Base-by-base conservation (phyloP, 75 land plant genomes). In the Larix kaempferi region DNA sequence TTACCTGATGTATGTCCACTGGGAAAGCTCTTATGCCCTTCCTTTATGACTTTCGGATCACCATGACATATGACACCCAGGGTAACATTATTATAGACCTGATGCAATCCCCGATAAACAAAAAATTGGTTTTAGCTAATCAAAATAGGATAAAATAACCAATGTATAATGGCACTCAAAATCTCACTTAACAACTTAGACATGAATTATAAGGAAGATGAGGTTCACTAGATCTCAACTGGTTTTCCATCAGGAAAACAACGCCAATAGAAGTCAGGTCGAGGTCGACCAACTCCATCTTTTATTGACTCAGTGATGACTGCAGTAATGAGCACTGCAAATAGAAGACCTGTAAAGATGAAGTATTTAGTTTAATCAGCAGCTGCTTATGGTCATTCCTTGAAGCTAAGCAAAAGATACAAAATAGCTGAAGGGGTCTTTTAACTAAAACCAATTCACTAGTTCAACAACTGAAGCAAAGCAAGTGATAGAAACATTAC, bases 1-100 rank as follows among this genome's bases (percentile, higher is more conserved):
- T 49, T 78, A 90, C 88, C 79, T 77, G 91, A 90, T 76, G 88
- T 80, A 73, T 90, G 92, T 25, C 88, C 91, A 83, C 88, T 90
- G 33, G 92, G 91, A 59, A 96, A 96, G 73, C 95, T 92, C 79
- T 96, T 96, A 72, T 96, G 88, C 7, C 99, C 99, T 84, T 96
- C 99, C 84, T 86, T 90, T 41, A 92, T 90, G 58, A 84, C 89
- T 77, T 71, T 62, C 59, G 79, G 79, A 13, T 62, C 39, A 25
- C 94, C 98, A 80, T 80, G 80, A 65, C 98, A 95, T 7, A 84
- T 77, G 58, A 89, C 98, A 73, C 71, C 72, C 63, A 12, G 23
- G 25, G 92, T 91, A 26, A 82, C 71, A 59, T 5, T 11, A 76
- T 91, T 71, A 78, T 87, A 93, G 3, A 57, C 49, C 96, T 93